Evolutionary conservation across 2,329 filamentous ascomycete species (phyloP).

Genomic region (Diaporthe ilicicola): DNA sequence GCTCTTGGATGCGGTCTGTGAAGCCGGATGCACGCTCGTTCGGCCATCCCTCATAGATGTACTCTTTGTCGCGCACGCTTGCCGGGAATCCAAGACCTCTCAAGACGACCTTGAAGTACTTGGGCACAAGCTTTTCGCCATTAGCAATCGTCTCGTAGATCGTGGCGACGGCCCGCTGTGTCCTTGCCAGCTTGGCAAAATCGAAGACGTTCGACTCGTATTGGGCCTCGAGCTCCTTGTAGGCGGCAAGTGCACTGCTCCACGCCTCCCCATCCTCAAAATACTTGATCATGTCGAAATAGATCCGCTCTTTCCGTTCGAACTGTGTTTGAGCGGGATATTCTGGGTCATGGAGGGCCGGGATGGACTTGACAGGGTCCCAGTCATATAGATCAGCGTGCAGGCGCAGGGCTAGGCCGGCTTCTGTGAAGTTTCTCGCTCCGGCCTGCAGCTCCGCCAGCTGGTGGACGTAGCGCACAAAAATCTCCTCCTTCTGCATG

Average conservation of each 20-base stretch:
- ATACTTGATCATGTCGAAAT: slow-evolving; percentile 93
- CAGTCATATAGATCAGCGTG: slow-evolving; percentile 94
- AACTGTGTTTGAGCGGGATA: slow-evolving; percentile 87
- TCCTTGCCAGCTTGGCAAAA: slow-evolving; percentile 88
- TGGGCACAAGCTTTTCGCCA: slow-evolving; percentile 78
- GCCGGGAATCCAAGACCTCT: slow-evolving; percentile 87
- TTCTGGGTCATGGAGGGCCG: slow-evolving; percentile 75
- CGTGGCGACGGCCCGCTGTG: slow-evolving; percentile 88
- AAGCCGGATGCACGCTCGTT: slow-evolving; percentile 83
- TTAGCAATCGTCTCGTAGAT: slow-evolving; percentile 90
- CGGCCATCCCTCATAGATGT: slow-evolving; percentile 85
- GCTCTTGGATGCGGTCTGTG: slow-evolving; percentile 89
- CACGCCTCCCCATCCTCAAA: slow-evolving; percentile 96
- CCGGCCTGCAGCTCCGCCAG: slow-evolving; percentile 80
- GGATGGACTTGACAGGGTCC: slow-evolving; percentile 75
- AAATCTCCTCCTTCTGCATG: slow-evolving; percentile 97
- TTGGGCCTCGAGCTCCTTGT: slow-evolving; percentile 89
- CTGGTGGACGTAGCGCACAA: slow-evolving; percentile 94
- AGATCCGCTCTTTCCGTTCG: slow-evolving; percentile 90
- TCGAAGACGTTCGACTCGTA: slow-evolving; percentile 92
- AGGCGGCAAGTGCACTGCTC: slow-evolving; percentile 86
- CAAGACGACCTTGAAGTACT: slow-evolving; percentile 93
- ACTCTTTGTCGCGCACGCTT: slow-evolving; percentile 86
- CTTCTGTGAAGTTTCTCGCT: slow-evolving; percentile 83
- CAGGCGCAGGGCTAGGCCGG: slow-evolving; percentile 85